phyloP scores from a whole-genome alignment of 148 eudicot genomes.

The Pharnaceum exiguum region DNA sequence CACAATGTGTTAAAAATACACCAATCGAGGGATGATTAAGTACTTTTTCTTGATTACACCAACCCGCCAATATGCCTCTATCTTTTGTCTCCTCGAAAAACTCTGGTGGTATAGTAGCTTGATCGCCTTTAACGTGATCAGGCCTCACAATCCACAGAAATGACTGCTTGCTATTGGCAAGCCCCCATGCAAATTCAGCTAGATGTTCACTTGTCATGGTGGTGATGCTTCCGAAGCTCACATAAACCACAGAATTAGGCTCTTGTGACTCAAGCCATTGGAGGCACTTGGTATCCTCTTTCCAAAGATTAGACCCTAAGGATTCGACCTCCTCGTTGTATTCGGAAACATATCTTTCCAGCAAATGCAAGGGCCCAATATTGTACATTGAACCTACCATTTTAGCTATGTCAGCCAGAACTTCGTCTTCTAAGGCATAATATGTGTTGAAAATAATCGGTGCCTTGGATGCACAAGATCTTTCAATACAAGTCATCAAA shows the following conservation, averaged over 20 bases:
- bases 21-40: slow-evolving; percentile 17
- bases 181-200: slow-evolving; percentile 12
- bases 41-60: slow-evolving; percentile 23
- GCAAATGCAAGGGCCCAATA: slow-evolving; percentile 1
- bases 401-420: neutral
- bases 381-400: neutral
- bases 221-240: slow-evolving; percentile 1
- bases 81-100: slow-evolving; percentile 2
- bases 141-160: slow-evolving; percentile 12
- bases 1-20: slow-evolving; percentile 25
- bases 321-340: neutral
- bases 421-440: neutral
- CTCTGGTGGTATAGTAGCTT: neutral
- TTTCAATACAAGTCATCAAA: neutral
- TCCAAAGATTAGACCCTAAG: slow-evolving; percentile 5
- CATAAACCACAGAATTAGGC: slow-evolving; percentile 3
- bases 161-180: slow-evolving; percentile 5
- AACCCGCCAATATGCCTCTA: slow-evolving; percentile 15
- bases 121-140: neutral
- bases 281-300: neutral
- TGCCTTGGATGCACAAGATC: neutral
- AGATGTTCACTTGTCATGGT: neutral
- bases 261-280: slow-evolving; percentile 1
- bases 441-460: slow-evolving; percentile 8
- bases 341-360: neutral